phyloP scores from a whole-genome alignment of 2,329 filamentous ascomycete species.

The Sphaerulina vaccinii region DNA sequence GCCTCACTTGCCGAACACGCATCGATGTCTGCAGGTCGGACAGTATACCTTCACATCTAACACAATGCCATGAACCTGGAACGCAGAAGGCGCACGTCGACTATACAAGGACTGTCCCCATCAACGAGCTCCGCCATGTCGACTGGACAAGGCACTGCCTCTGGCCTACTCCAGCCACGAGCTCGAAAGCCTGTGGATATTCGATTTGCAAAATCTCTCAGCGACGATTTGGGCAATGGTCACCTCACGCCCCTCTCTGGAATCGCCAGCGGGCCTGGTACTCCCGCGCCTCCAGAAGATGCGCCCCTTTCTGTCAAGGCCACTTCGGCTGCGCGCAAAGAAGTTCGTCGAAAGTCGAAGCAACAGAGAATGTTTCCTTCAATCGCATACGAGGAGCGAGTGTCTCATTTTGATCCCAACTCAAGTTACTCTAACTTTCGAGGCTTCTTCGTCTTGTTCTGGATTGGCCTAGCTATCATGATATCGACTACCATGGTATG shows the following conservation, averaged over 20 bases:
- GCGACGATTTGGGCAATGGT: slow-evolving; percentile 17
- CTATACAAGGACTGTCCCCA: no score
- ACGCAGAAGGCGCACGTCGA: no score
- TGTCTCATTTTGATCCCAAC: slow-evolving; percentile 91
- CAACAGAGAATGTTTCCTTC: slow-evolving; percentile 86
- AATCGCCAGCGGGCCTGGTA: slow-evolving; percentile 55
- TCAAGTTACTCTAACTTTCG: slow-evolving; percentile 93
- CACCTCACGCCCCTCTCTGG: slow-evolving; percentile 18
- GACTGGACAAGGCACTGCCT: not conserved
- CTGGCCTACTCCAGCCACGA: slow-evolving; percentile 24
- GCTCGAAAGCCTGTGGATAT: slow-evolving; percentile 30
- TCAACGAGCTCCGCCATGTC: not conserved
- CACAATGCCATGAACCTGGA: not conserved
- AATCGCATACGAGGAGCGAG: slow-evolving; percentile 83
- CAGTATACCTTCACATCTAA: not conserved
- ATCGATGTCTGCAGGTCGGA: no score
- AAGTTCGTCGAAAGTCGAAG: slow-evolving; percentile 61
- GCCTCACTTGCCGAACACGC: no score
- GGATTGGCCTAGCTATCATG: slow-evolving; percentile 96
- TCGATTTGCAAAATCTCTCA: slow-evolving; percentile 23
- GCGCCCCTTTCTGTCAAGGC: slow-evolving; percentile 89
- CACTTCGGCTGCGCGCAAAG: slow-evolving; percentile 79
- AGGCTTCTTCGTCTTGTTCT: slow-evolving; percentile 97
- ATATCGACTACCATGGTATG: slow-evolving; percentile 93
- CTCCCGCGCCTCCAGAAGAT: slow-evolving; percentile 74